These are phyloP conservation scores for Adansonia madagascariensis DNA, from an alignment of 441 rosid genomes.

Conservation along the genomic window DNA sequence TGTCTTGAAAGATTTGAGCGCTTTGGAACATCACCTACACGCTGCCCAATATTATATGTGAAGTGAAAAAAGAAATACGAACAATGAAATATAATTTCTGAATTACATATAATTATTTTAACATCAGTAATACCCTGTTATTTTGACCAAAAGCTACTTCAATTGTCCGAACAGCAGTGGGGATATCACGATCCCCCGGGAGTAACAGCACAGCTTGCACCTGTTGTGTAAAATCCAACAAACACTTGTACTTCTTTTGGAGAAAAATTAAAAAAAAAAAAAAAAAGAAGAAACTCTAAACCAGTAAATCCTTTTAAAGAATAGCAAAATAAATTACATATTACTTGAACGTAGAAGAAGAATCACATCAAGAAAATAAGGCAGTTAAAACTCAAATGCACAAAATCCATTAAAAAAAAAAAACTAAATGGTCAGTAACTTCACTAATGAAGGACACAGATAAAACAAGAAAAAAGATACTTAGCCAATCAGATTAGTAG, in stretches of 20 bases:
- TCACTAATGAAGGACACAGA: neutral
- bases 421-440: neutral
- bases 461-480: neutral
- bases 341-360: neutral
- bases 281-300: neutral
- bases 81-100: slow-evolving; percentile 13
- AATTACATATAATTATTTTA: neutral
- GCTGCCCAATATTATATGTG: slow-evolving; percentile 40
- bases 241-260: neutral
- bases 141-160: slow-evolving; percentile 53
- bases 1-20: slow-evolving; percentile 65
- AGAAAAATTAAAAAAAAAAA: no score
- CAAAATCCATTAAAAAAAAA: neutral
- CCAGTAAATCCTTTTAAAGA: slow-evolving; percentile 14
- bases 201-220: slow-evolving; percentile 79
- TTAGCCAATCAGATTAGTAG: neutral
- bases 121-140: slow-evolving; percentile 46
- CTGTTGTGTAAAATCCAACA: slow-evolving; percentile 40
- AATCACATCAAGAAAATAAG: neutral
- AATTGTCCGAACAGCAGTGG: slow-evolving; percentile 55
- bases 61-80: slow-evolving; percentile 25
- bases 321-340: neutral
- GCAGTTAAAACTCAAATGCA: neutral
- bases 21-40: slow-evolving; percentile 48
- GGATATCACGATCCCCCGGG: slow-evolving; percentile 57